Conservation (phyloP, 139 green algal species). For the Prasinococcaceae sp. region DNA sequence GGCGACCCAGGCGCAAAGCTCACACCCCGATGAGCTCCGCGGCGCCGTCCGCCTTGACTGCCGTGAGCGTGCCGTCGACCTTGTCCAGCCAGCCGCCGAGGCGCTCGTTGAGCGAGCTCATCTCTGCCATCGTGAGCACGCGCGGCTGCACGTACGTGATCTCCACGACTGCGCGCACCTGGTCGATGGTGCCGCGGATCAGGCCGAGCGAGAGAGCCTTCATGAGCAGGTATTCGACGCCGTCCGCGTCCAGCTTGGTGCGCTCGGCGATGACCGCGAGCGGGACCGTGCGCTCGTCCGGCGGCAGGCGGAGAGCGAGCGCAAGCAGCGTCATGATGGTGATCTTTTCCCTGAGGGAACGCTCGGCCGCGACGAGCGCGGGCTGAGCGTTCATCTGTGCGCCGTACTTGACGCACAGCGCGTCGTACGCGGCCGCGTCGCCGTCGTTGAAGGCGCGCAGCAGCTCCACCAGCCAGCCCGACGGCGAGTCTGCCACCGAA, state of each 20-base stretch:
- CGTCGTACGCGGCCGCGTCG: slow-evolving; percentile 82
- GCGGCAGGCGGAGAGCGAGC: slow-evolving; percentile 51
- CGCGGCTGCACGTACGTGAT: slow-evolving; percentile 85
- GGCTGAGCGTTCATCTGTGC: slow-evolving; percentile 74
- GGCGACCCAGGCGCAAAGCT: no score
- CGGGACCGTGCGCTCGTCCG: slow-evolving; percentile 60
- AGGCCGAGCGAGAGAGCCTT: slow-evolving; percentile 62
- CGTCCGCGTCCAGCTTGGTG: slow-evolving; percentile 79
- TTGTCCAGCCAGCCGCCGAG: slow-evolving; percentile 76
- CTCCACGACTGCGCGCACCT: slow-evolving; percentile 51
- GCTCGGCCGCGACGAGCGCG: slow-evolving; percentile 74
- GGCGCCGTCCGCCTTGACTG: slow-evolving; percentile 57
- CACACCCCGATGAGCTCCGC: no score
- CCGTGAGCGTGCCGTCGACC: slow-evolving; percentile 36
- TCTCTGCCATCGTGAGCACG: slow-evolving; percentile 61
- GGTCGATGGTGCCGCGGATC: slow-evolving; percentile 73
- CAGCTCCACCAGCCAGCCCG: slow-evolving; percentile 75
- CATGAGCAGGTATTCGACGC: slow-evolving; percentile 97
- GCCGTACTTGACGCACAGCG: slow-evolving; percentile 61
- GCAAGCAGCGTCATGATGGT: slow-evolving; percentile 63
- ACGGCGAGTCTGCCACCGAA: slow-evolving; percentile 11
- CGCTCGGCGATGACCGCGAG: slow-evolving; percentile 46
- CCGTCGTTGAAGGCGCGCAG: slow-evolving; percentile 69
- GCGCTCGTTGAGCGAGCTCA: slow-evolving; percentile 39
- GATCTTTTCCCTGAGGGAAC: slow-evolving; percentile 84